A percentile compares a stretch with the other conserved stretches of the same genome.
phyloP scores from a whole-genome alignment of 2,329 filamentous ascomycete species.

The Ophiognomonia clavigignenti-juglandacearum region DNA sequence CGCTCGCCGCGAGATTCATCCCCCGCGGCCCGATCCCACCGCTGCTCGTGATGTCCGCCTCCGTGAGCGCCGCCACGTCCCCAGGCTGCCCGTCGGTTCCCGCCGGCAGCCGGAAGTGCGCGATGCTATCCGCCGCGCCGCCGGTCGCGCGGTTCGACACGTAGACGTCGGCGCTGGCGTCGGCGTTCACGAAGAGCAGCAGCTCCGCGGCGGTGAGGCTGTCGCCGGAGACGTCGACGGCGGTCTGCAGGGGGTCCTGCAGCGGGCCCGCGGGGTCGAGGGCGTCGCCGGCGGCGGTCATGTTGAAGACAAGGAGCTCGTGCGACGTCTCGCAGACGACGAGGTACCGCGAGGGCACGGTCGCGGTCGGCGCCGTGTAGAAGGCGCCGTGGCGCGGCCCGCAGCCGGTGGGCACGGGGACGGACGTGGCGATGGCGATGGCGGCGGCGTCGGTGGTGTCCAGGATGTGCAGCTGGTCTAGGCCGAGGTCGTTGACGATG shows the following conservation, averaged over 20 bases:
- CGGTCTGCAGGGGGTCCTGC: conserved; percentile 32
- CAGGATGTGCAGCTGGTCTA: conserved; percentile 39
- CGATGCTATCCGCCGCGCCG: conserved; percentile 39
- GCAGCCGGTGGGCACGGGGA: conserved; percentile 31
- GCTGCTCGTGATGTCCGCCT: conserved; percentile 26
- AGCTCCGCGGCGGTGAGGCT: conserved; percentile 35
- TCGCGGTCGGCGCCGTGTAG: conserved; percentile 26
- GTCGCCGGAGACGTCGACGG: conserved; percentile 31
- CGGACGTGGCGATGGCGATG: conserved; percentile 28
- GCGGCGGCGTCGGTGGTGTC: conserved; percentile 35
- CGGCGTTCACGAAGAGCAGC: conserved; percentile 25
- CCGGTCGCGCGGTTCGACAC: conserved; percentile 45
- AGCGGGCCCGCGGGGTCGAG: conserved; percentile 30
- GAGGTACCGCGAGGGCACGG: conserved; percentile 39
- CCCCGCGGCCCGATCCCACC: conserved; percentile 38
- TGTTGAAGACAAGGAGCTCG: conserved; percentile 36
- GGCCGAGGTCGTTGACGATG: conserved; percentile 43
- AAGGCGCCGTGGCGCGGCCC: conserved; percentile 48
- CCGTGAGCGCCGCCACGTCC: conserved; percentile 24
- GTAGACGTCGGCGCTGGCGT: conserved; percentile 35
- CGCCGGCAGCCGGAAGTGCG: conserved; percentile 34
- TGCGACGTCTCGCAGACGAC: conserved; percentile 42
- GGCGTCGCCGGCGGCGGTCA: conserved; percentile 25
- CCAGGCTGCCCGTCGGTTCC: conserved; percentile 24
- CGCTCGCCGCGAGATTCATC: conserved; percentile 35